Conservation (phyloP, 202 grass and related monocot species). For the Carex arenaria region DNA sequence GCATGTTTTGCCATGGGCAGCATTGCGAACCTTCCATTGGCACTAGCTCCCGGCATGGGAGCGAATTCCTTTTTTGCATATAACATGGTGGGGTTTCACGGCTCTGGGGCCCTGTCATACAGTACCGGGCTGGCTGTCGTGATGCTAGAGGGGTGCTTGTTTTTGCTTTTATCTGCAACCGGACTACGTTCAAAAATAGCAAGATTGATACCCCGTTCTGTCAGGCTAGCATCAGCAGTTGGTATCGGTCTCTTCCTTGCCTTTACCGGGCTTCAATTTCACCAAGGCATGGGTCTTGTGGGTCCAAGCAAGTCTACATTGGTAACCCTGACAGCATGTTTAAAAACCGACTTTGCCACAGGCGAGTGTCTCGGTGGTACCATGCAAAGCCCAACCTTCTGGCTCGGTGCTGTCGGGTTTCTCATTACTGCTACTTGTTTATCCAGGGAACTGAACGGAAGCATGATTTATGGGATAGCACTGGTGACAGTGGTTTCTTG, state of each 20-base stretch:
- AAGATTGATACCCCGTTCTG: constrained; percentile 44
- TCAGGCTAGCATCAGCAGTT: constrained; percentile 49
- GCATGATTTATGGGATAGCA: constrained; percentile 68
- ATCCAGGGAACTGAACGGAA: constrained; percentile 37
- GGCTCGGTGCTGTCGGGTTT: constrained; percentile 63
- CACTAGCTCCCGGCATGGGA: constrained; percentile 75
- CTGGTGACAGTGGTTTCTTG: constrained; percentile 62
- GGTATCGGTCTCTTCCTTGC: constrained; percentile 74
- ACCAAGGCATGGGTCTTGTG: constrained; percentile 58
- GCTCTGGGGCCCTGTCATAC: constrained; percentile 51
- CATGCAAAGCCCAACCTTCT: constrained; percentile 69
- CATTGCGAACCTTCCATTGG: constrained; percentile 64
- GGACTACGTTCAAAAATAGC: constrained; percentile 56
- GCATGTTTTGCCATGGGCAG: constrained; percentile 63
- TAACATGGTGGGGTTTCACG: constrained; percentile 82
- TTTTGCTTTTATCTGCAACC: constrained; percentile 40
- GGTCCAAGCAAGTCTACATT: constrained; percentile 67
- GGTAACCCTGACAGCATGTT: constrained; percentile 53
- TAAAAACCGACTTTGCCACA: constrained; percentile 36
- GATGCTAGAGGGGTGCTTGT: constrained; percentile 58
- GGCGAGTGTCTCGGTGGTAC: constrained; percentile 51
- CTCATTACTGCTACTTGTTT: constrained; percentile 49
- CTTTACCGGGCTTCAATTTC: constrained; percentile 60
- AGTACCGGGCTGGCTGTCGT: constrained; percentile 55
- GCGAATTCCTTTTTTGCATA: constrained; percentile 77